A percentile compares a stretch with the other conserved stretches of the same genome.
Conservation (phyloP, 768 basidiomycete species). For the Vishniacozyma victoriae region DNA sequence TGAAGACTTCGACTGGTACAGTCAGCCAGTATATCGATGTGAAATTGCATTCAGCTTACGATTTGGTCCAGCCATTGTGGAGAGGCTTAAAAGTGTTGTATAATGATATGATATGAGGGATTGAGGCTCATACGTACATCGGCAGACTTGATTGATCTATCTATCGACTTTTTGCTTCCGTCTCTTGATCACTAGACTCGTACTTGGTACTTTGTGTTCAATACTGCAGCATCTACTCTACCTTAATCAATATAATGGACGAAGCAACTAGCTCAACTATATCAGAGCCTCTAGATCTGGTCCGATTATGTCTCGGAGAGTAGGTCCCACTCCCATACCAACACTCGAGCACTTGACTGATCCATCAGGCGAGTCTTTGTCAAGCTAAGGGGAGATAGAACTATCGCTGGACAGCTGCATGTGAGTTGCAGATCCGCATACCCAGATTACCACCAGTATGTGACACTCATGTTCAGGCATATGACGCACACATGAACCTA, state of each 20-base stretch:
- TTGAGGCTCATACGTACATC: no score
- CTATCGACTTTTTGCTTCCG: no score
- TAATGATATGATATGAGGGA: no score
- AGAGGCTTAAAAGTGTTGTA: no score
- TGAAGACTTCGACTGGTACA: slow-evolving; percentile 37
- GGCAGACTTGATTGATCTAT: no score
- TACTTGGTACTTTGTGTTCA: no score
- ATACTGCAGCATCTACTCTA: no score
- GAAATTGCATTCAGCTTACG: not conserved
- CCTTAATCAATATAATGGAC: slow-evolving; percentile 35
- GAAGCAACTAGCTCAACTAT: slow-evolving; percentile 34
- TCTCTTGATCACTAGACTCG: no score
- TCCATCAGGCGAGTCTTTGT: slow-evolving; percentile 71
- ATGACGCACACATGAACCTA: slow-evolving; percentile 99
- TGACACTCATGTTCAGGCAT: slow-evolving; percentile 60
- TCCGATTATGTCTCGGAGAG: slow-evolving; percentile 90
- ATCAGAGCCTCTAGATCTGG: slow-evolving; percentile 90
- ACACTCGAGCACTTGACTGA: not conserved
- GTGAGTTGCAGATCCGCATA: slow-evolving; percentile 51
- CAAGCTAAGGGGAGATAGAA: slow-evolving; percentile 89
- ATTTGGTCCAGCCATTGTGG: not conserved
- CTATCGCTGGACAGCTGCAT: slow-evolving; percentile 85
- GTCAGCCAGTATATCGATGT: not conserved
- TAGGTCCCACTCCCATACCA: slow-evolving; percentile 17
- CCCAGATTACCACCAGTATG: not conserved